phyloP scores from a whole-genome alignment of 208 protist species.

The Endotrypanum monterogeii region DNA sequence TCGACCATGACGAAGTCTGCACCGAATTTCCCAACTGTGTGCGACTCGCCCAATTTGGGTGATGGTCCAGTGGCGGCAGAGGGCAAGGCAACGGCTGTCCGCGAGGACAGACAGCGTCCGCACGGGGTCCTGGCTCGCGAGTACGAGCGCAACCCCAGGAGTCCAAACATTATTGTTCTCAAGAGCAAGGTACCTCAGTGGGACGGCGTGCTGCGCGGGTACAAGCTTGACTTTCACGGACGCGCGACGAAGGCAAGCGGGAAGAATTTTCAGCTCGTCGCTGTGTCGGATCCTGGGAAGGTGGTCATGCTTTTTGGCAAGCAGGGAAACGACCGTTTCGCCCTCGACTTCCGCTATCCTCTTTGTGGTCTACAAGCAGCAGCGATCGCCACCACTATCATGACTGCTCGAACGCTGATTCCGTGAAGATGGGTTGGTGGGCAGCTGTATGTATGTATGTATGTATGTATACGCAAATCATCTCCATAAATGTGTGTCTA shows the following conservation, averaged over 20 bases:
- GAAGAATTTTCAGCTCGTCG: slow-evolving; percentile 56
- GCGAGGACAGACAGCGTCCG: slow-evolving; percentile 23
- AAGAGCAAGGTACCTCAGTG: slow-evolving; percentile 42
- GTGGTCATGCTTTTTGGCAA: slow-evolving; percentile 53
- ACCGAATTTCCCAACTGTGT: slow-evolving; percentile 12
- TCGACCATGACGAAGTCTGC: slow-evolving; percentile 18
- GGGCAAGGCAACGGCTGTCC: neutral
- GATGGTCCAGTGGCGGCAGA: neutral
- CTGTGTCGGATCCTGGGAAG: slow-evolving; percentile 33
- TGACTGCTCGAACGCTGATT: slow-evolving; percentile 27
- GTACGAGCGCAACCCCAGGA: slow-evolving; percentile 28
- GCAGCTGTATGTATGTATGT: too few relatives aligned
- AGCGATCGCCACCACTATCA: slow-evolving; percentile 39
- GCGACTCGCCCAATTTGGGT: neutral
- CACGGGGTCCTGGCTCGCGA: slow-evolving; percentile 29
- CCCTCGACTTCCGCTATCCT: slow-evolving; percentile 45
- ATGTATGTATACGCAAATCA: neutral
- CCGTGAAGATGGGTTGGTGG: neutral
- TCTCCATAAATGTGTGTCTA: neutral
- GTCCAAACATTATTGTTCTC: slow-evolving; percentile 40
- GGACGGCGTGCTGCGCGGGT: slow-evolving; percentile 43
- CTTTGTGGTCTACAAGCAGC: slow-evolving; percentile 44
- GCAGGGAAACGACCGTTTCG: slow-evolving; percentile 37
- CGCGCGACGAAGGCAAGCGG: slow-evolving; percentile 42
- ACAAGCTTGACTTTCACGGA: slow-evolving; percentile 47